These are phyloP conservation scores for Pyrrhoderma lamaoense DNA, from an alignment of 1,284 basidiomycete species.

Conservation along the genomic window DNA sequence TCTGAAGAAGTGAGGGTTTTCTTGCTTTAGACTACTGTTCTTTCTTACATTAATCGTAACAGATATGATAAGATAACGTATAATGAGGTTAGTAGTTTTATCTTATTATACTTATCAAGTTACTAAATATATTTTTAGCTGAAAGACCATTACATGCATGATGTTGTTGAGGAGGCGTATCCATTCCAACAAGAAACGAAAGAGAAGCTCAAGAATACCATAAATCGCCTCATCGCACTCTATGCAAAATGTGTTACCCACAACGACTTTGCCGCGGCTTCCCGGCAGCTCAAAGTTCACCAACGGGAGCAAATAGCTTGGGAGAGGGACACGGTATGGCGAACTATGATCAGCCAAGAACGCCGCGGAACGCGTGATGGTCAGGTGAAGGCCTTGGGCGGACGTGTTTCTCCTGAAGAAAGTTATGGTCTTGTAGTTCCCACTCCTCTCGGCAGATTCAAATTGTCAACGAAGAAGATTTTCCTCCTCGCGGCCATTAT, in stretches of 20 bases:
- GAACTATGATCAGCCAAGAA: slow-evolving; percentile 93
- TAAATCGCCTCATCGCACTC: slow-evolving; percentile 60
- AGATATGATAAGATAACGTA: slow-evolving; percentile 95
- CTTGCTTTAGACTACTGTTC: not conserved
- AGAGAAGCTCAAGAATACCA: slow-evolving; percentile 55
- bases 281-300: slow-evolving; percentile 80
- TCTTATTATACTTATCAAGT: not conserved
- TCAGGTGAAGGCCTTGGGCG: slow-evolving; percentile 37
- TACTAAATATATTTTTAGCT: slow-evolving; percentile 37
- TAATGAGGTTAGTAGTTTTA: slow-evolving; percentile 44
- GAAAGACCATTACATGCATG: slow-evolving; percentile 77
- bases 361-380: slow-evolving; percentile 54
- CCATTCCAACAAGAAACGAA: slow-evolving; percentile 68
- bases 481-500: slow-evolving; percentile 51
- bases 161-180: slow-evolving; percentile 58
- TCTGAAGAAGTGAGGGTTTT: slow-evolving; percentile 71
- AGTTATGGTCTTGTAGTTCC: slow-evolving; percentile 44
- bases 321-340: slow-evolving; percentile 95
- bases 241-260: slow-evolving; percentile 85
- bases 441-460: slow-evolving; percentile 57
- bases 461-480: slow-evolving; percentile 57
- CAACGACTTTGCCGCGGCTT: slow-evolving; percentile 67
- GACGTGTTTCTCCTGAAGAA: slow-evolving; percentile 46
- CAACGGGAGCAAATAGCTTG: slow-evolving; percentile 92
- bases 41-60: not conserved